Conservation (phyloP, 257 asterid species). For the Nicotiana tabacum region DNA sequence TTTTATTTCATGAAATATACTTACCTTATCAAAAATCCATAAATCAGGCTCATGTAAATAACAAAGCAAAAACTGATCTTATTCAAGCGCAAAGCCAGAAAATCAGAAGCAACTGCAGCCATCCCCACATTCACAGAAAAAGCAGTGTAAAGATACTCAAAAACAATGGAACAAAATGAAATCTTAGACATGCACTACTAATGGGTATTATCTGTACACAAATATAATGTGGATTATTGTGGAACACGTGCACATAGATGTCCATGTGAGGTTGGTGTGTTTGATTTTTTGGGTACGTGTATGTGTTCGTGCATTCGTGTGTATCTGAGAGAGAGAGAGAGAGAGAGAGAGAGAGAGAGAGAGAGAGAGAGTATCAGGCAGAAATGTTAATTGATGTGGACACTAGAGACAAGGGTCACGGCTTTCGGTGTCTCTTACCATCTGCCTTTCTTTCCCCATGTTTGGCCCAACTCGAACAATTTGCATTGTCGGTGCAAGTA, state of each 20-base stretch:
- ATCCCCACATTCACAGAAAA: background rate
- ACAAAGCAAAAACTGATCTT: background rate
- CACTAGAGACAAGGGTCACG: background rate
- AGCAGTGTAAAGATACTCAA: background rate
- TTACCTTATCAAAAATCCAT: background rate
- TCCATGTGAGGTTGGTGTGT: background rate
- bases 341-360: background rate
- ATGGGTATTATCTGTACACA: background rate
- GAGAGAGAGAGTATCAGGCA: background rate
- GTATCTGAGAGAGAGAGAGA: background rate
- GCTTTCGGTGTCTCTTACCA: background rate
- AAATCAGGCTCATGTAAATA: background rate
- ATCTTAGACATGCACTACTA: background rate
- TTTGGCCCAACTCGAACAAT: background rate
- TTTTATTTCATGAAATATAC: background rate
- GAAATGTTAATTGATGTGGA: background rate
- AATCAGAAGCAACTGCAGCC: background rate
- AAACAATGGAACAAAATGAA: background rate
- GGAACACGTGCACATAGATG: background rate
- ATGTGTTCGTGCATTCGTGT: background rate
- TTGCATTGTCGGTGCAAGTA: background rate
- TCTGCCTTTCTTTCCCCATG: background rate
- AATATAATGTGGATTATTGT: background rate
- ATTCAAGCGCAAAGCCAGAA: background rate
- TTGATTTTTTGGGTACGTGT: background rate